phyloP scores from a whole-genome alignment of 805 yeast genomes.

The Cephaloascus fragrans region DNA sequence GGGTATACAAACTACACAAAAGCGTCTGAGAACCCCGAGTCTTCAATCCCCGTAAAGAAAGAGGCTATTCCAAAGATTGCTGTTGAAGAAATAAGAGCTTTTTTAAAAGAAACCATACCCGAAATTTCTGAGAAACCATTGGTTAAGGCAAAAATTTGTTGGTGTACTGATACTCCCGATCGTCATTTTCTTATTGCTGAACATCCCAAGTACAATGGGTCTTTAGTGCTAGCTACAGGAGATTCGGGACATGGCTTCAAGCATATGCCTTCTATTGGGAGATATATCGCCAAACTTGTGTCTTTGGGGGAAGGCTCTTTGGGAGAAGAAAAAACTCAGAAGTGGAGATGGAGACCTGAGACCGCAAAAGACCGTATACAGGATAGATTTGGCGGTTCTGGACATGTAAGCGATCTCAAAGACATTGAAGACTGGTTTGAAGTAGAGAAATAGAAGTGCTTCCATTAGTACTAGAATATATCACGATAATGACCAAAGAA shows the following conservation, averaged over 20 bases:
- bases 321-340: constrained; percentile 10
- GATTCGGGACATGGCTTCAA: constrained; percentile 24
- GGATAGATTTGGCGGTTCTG: constrained; percentile 17
- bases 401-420: constrained; percentile 15
- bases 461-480: no score
- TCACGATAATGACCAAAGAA: no score
- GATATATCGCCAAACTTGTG: constrained; percentile 36
- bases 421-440: constrained; percentile 13
- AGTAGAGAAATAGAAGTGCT: no score
- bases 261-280: constrained; percentile 23
- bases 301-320: constrained; percentile 20
- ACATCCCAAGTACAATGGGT: constrained; percentile 15
- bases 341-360: constrained; percentile 28
- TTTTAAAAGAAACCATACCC: constrained; percentile 21
- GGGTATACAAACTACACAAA: constrained; percentile 18
- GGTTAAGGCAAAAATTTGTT: constrained; percentile 17
- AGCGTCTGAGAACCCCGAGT: constrained; percentile 2
- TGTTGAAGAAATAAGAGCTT: constrained; percentile 17
- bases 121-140: constrained; percentile 17
- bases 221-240: constrained; percentile 21
- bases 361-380: constrained; percentile 13
- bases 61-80: constrained; percentile 21
- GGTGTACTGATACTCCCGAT: constrained; percentile 27
- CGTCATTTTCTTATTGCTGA: constrained; percentile 18
- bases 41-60: constrained; percentile 19